Percentiles rank a stretch among this genome's conserved stretches.
Evolutionary conservation across 2,329 filamentous ascomycete species (phyloP).

Genomic region (Cadophora gregata): DNA sequence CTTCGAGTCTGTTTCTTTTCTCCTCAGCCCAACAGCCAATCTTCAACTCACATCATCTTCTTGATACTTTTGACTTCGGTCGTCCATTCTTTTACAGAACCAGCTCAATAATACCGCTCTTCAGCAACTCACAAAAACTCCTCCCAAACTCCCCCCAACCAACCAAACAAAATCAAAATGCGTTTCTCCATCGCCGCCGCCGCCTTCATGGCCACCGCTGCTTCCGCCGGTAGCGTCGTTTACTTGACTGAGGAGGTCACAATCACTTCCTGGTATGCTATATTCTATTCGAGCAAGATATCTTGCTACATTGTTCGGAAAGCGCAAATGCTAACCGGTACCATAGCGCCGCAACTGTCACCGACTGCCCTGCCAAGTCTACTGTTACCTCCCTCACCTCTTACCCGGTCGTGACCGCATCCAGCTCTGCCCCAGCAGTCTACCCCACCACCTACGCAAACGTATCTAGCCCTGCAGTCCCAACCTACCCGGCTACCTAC

Average conservation of each 20-base stretch:
- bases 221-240: slow-evolving; percentile 46
- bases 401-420: slow-evolving; percentile 32
- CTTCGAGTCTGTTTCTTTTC: slow-evolving; percentile 22
- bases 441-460: slow-evolving; percentile 33
- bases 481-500: slow-evolving; percentile 21
- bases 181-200: slow-evolving; percentile 44
- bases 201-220: slow-evolving; percentile 43
- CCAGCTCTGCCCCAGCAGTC: slow-evolving; percentile 25
- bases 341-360: slow-evolving; percentile 48
- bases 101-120: slow-evolving; percentile 34
- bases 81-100: slow-evolving; percentile 40
- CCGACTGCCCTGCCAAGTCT: slow-evolving; percentile 49
- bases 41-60: slow-evolving; percentile 34
- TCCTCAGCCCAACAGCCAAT: slow-evolving; percentile 38
- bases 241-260: slow-evolving; percentile 56
- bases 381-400: slow-evolving; percentile 36
- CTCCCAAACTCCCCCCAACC: slow-evolving; percentile 30
- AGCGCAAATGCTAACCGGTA: slow-evolving; percentile 28
- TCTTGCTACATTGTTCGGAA: background rate
- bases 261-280: slow-evolving; percentile 51
- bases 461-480: slow-evolving; percentile 23
- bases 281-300: background rate
- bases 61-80: slow-evolving; percentile 41
- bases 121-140: slow-evolving; percentile 30
- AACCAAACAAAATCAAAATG: slow-evolving; percentile 42